phyloP scores from a whole-genome alignment of 768 basidiomycete genomes.

The Pisolithus sp. region DNA sequence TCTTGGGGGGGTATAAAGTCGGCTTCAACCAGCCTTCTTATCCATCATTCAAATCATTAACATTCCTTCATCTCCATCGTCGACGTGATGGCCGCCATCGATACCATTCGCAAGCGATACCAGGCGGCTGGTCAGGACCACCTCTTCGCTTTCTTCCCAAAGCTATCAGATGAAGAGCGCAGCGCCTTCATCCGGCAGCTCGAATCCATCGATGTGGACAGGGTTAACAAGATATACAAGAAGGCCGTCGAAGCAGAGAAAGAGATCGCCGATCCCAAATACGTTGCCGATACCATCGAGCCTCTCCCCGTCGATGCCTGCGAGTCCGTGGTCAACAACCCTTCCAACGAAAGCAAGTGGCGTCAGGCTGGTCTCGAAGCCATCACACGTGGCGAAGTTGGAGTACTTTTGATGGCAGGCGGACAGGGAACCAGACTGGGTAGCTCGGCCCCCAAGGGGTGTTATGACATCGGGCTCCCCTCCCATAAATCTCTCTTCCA shows the following conservation, averaged over 20 bases:
- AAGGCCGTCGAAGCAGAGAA: slow-evolving; percentile 69
- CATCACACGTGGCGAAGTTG: slow-evolving; percentile 76
- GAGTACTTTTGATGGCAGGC: slow-evolving; percentile 96
- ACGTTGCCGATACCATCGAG: slow-evolving; percentile 50
- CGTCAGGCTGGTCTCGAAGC: slow-evolving; percentile 72
- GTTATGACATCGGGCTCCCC: slow-evolving; percentile 94
- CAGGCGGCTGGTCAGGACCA: slow-evolving; percentile 81
- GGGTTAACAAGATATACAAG: slow-evolving; percentile 84
- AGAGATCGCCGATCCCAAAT: slow-evolving; percentile 34
- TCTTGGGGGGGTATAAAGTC: too few species aligned
- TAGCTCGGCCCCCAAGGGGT: slow-evolving; percentile 89
- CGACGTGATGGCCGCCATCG: slow-evolving; percentile 42
- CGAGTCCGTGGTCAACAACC: slow-evolving; percentile 50
- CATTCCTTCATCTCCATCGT: not conserved
- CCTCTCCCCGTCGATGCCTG: slow-evolving; percentile 77
- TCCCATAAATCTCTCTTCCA: slow-evolving; percentile 94
- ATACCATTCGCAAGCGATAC: slow-evolving; percentile 57
- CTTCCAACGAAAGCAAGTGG: slow-evolving; percentile 67
- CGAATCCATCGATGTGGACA: slow-evolving; percentile 73
- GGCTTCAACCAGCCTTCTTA: too few species aligned
- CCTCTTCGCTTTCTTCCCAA: slow-evolving; percentile 81
- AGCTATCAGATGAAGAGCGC: slow-evolving; percentile 61
- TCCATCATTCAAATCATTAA: not conserved
- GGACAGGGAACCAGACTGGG: slow-evolving; percentile 96
- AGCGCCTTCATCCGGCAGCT: slow-evolving; percentile 64